Conservation (phyloP, 2,329 filamentous ascomycete genomes). For the Acephala macrosclerotiorum region DNA sequence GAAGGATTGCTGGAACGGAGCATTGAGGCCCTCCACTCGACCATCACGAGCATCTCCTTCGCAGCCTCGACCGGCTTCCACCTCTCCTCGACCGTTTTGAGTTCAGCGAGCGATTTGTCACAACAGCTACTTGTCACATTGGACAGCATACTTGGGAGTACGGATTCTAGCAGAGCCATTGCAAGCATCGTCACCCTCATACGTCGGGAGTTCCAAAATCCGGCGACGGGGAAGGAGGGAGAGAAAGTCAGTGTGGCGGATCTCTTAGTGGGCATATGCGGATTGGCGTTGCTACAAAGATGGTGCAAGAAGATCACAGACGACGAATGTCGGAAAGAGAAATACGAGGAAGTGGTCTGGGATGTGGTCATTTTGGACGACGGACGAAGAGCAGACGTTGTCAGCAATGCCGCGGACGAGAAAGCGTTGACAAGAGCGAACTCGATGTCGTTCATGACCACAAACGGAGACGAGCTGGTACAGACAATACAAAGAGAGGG, state of each 20-base stretch:
- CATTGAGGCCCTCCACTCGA: slow-evolving; percentile 62
- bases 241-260: slow-evolving; percentile 68
- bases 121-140: slow-evolving; percentile 65
- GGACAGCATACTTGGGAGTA: slow-evolving; percentile 71
- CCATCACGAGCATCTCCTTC: slow-evolving; percentile 65
- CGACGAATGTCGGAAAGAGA: slow-evolving; percentile 55
- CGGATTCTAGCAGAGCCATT: slow-evolving; percentile 73
- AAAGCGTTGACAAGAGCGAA: slow-evolving; percentile 45
- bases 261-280: slow-evolving; percentile 65
- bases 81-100: slow-evolving; percentile 61
- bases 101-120: slow-evolving; percentile 61
- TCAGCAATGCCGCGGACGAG: slow-evolving; percentile 40
- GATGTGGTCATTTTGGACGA: slow-evolving; percentile 70
- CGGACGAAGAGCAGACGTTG: slow-evolving; percentile 63
- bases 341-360: slow-evolving; percentile 67
- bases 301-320: slow-evolving; percentile 60
- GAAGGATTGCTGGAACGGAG: slow-evolving; percentile 64
- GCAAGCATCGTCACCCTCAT: slow-evolving; percentile 71
- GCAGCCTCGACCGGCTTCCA: slow-evolving; percentile 68
- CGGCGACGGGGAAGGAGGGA: slow-evolving; percentile 63
- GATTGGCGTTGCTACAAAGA: slow-evolving; percentile 67
- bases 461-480: slow-evolving; percentile 42
- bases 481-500: slow-evolving; percentile 46
- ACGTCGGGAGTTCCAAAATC: slow-evolving; percentile 69
- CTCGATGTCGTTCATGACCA: slow-evolving; percentile 44